Evolutionary conservation across 1,139 yeast genomes (phyloP), one percentile per base, ranked within the genome.

Genomic region (Geotrichum australiense): DNA sequence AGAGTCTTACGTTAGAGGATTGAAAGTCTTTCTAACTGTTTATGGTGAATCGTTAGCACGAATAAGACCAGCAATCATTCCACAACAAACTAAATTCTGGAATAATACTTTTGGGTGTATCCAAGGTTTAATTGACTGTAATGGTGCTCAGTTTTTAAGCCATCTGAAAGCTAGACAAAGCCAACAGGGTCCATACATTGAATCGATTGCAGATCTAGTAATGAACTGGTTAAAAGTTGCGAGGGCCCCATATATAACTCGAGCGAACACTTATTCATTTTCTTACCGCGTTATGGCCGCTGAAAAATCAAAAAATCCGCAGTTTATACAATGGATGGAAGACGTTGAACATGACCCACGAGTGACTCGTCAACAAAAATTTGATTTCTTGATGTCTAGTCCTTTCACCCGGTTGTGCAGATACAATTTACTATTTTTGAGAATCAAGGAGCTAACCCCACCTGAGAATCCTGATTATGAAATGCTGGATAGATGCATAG

Each of bases 1-100:
- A 50, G 87, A 81, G 51, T 73, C 77, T n/a, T 82, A 81, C 46
- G 71, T 84, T 22, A 77, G 75, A 43, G 72, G 86, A 54, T 80
- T 89, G 2, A 69, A 71, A 49, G 76, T 83, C 5, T 80, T 84
- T 46, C 68, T 81, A 3, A 74, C 75, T 52, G 68, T 78, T 51
- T 63, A 78, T 66, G 67, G 81, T 38, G 66, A 65, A 47, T 53
- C 70, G 46, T 62, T 71, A 58, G 53, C 70, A 57, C 38, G 55
- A 49, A 45, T 62, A 3, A 53, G 60, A 10, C 69, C 74, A 1
- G 62, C 65, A 11, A 53, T 74, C 2, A 57, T 75, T 45, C 67
- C 70, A 3, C 63, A 69, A 37, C 73, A 71, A 39, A 70, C 71
- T 11, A 70, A 73, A 40, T 82, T 83, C 53, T 74, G 75, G 46